phyloP scores from a whole-genome alignment of 176 grass and related monocot species.

The Bromus sterilis region DNA sequence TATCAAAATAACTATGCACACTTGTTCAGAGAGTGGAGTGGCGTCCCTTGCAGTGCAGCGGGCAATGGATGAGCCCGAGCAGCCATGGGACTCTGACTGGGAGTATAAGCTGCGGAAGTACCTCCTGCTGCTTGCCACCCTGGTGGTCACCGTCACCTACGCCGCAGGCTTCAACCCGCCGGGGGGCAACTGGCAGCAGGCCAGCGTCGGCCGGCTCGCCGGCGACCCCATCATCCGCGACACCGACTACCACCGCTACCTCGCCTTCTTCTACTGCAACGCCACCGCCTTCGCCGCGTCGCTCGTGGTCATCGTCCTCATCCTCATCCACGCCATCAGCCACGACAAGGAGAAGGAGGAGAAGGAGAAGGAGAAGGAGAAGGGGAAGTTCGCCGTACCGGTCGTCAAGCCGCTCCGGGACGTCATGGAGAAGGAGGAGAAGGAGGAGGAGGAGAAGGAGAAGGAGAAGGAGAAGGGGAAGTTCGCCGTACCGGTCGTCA shows the following conservation, averaged over 20 bases:
- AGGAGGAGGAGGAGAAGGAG: no score
- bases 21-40: no score
- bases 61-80: background rate
- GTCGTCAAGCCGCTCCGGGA: no score
- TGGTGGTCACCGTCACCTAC: slow-evolving; percentile 26
- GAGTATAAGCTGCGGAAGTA: slow-evolving; percentile 24
- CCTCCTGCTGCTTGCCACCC: slow-evolving; percentile 18
- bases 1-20: no score
- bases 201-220: background rate
- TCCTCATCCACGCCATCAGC: background rate
- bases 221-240: background rate
- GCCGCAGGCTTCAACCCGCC: slow-evolving; percentile 2
- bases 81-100: no score
- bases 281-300: slow-evolving; percentile 6
- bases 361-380: no score
- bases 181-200: background rate
- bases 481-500: no score
- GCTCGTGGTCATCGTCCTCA: background rate
- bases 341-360: background rate
- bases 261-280: slow-evolving; percentile 17
- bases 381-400: no score
- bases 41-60: no score
- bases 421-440: no score
- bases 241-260: background rate
- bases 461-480: no score